phyloP scores from a whole-genome alignment of 352 stramenopile species.

The Elongisporangium prolatum region DNA sequence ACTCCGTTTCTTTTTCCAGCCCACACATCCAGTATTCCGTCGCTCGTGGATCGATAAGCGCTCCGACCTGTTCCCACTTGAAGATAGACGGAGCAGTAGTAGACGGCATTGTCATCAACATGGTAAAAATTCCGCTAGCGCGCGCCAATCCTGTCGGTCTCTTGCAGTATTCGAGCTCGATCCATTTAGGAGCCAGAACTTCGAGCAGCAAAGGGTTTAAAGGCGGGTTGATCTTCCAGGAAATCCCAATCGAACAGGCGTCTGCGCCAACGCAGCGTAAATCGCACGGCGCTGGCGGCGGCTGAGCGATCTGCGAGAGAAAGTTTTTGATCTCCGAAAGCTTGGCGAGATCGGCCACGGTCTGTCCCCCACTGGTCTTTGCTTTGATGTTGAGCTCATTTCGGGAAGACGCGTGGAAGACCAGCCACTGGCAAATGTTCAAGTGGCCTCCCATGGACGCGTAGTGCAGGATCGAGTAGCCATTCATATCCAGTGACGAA shows the following conservation, averaged over 20 bases:
- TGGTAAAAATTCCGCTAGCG: slow-evolving; percentile 40
- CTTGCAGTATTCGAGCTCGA: slow-evolving; percentile 60
- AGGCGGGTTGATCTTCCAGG: slow-evolving; percentile 40
- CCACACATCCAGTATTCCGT: slow-evolving; percentile 53
- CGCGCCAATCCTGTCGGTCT: slow-evolving; percentile 40
- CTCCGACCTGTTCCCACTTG: slow-evolving; percentile 41
- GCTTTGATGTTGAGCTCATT: slow-evolving; percentile 37
- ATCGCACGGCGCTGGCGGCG: slow-evolving; percentile 22
- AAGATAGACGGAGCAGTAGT: slow-evolving; percentile 25
- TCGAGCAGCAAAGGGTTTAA: slow-evolving; percentile 23
- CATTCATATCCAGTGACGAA: slow-evolving; percentile 38
- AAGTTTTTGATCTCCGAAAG: slow-evolving; percentile 33
- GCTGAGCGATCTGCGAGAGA: slow-evolving; percentile 27
- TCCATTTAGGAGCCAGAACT: slow-evolving; percentile 36
- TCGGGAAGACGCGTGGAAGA: slow-evolving; percentile 32
- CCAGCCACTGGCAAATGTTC: slow-evolving; percentile 55
- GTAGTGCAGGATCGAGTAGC: slow-evolving; percentile 64
- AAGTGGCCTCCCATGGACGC: slow-evolving; percentile 53
- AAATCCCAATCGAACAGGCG: slow-evolving; percentile 41
- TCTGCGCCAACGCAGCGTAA: slow-evolving; percentile 51
- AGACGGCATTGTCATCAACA: slow-evolving; percentile 43
- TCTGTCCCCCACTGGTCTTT: slow-evolving; percentile 36
- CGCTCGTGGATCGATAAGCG: slow-evolving; percentile 41
- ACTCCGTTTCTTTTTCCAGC: slow-evolving; percentile 50
- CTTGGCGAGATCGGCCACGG: slow-evolving; percentile 38